A percentile compares a stretch with the other conserved stretches of the same genome.
Evolutionary conservation across 768 basidiomycete species (phyloP).

Genomic region (Pleurotus platypus): DNA sequence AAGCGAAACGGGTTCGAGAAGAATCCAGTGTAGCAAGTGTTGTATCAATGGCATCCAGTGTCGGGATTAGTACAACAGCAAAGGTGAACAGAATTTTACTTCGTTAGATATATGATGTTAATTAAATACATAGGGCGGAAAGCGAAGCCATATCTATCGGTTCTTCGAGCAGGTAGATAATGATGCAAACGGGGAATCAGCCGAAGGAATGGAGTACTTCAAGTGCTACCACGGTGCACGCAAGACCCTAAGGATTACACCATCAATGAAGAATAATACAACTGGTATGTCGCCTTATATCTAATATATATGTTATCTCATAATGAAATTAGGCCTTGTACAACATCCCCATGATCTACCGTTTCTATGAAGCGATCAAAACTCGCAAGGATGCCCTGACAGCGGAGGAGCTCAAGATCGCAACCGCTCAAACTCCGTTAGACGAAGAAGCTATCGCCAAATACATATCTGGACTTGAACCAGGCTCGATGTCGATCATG

Average conservation of each 20-base stretch:
- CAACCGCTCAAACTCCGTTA: neutral
- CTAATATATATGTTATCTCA: neutral
- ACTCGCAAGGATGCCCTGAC: neutral
- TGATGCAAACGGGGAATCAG: neutral
- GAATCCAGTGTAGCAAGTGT: neutral
- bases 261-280: neutral
- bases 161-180: neutral
- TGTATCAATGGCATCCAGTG: neutral
- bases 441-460: neutral
- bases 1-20: neutral
- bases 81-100: neutral
- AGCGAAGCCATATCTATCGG: neutral
- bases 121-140: neutral
- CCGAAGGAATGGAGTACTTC: neutral
- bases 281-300: neutral
- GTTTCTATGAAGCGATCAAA: neutral
- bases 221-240: neutral
- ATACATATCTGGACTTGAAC: neutral
- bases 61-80: neutral
- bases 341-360: neutral
- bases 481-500: neutral
- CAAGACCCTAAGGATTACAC: neutral
- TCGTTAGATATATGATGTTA: too few species aligned
- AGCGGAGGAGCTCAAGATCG: neutral
- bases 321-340: neutral